A percentile compares a stretch with the other conserved stretches of the same genome.
These are phyloP conservation scores for Magnaporthales sp. DNA, from an alignment of 2,329 filamentous ascomycete species.

Conservation along the genomic window DNA sequence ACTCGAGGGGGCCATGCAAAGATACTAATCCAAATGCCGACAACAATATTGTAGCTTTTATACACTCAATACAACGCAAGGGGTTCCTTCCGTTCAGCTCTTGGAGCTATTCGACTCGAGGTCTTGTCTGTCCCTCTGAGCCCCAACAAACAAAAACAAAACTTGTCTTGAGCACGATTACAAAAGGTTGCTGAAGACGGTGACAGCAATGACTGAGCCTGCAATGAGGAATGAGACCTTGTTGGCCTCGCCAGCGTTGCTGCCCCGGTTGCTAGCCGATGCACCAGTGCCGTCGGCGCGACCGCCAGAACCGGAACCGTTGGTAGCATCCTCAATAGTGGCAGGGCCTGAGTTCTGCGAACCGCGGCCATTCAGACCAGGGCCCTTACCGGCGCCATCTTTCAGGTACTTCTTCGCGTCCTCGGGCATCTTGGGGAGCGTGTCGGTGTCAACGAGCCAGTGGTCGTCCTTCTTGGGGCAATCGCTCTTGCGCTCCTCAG, in stretches of 20 bases:
- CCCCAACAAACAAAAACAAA: neutral
- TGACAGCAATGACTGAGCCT: constrained; percentile 23
- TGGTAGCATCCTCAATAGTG: constrained; percentile 31
- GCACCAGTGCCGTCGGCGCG: constrained; percentile 25
- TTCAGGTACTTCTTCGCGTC: constrained; percentile 44
- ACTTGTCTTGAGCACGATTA: constrained; percentile 15
- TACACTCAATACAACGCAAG: neutral
- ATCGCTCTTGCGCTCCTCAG: constrained; percentile 33
- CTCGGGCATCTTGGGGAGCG: constrained; percentile 42
- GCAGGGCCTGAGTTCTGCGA: constrained; percentile 43
- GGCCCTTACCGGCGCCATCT: constrained; percentile 42
- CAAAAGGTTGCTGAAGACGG: constrained; percentile 29
- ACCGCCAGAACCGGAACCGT: constrained; percentile 28
- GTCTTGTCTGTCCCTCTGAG: neutral
- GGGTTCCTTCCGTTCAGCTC: neutral
- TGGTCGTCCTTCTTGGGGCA: constrained; percentile 39
- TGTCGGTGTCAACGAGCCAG: constrained; percentile 43
- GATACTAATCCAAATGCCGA: neutral
- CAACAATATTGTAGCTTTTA: neutral
- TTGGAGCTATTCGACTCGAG: neutral
- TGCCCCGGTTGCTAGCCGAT: constrained; percentile 22
- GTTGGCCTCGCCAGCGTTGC: constrained; percentile 19
- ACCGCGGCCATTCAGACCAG: constrained; percentile 42
- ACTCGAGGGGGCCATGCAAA: neutral
- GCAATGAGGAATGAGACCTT: constrained; percentile 23